Evolutionary conservation across 2,329 filamentous ascomycete species (phyloP).

Genomic region (Elsinoe ampelina): DNA sequence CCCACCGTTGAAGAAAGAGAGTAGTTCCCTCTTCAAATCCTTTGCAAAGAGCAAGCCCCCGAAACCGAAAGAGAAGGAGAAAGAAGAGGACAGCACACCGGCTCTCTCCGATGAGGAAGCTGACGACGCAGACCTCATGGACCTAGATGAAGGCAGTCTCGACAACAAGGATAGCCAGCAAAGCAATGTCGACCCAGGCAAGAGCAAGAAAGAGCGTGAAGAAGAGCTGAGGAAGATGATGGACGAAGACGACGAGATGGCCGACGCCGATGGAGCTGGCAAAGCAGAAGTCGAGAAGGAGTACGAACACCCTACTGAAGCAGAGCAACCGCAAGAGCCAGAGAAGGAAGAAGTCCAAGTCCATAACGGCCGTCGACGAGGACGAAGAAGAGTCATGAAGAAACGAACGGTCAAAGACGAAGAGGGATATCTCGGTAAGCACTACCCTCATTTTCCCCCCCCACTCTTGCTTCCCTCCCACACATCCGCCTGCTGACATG

Average conservation of each 20-base stretch:
- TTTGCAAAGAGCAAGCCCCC: conserved; percentile 57
- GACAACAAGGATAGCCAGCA: conserved; percentile 18
- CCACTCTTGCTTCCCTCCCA: conserved; percentile 10
- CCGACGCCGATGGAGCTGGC: conserved; percentile 18
- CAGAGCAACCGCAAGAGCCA: conserved; percentile 23
- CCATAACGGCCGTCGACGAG: conserved; percentile 59
- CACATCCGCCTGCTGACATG: conserved; percentile 15
- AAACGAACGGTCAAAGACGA: conserved; percentile 82
- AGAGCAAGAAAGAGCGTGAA: conserved; percentile 52
- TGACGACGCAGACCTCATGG: conserved; percentile 38
- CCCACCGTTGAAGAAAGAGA: conserved; percentile 47
- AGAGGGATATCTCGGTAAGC: conserved; percentile 76
- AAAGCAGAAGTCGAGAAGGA: conserved; percentile 47
- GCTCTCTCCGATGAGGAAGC: conserved; percentile 44
- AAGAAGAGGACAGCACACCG: conserved; percentile 24
- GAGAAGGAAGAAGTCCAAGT: conserved; percentile 45
- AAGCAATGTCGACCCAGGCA: conserved; percentile 20
- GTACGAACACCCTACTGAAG: conserved; percentile 39
- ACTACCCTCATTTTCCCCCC: neutral
- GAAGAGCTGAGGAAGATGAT: conserved; percentile 64
- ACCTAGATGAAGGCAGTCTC: conserved; percentile 16
- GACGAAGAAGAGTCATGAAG: conserved; percentile 71
- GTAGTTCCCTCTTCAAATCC: conserved; percentile 63
- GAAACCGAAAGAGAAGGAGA: conserved; percentile 24
- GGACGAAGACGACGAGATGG: conserved; percentile 47